Conservation (phyloP, 2,329 filamentous ascomycete genomes). For the Fusarium multiceps region DNA sequence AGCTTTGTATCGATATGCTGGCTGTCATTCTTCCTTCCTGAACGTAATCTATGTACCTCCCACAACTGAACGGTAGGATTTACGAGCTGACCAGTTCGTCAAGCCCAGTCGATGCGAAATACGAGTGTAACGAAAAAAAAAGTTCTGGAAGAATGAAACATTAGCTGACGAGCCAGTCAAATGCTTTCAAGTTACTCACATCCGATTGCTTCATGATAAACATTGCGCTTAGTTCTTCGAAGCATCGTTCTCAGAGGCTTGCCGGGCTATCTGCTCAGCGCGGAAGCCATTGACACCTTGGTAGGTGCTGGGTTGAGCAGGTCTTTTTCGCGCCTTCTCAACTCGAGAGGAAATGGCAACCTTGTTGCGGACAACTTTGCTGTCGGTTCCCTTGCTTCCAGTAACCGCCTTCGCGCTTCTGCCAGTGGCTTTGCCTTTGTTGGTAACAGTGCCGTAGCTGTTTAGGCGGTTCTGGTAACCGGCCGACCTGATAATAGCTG, state of each 20-base stretch:
- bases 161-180: not conserved
- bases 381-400: not conserved
- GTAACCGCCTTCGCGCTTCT: not conserved
- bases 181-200: not conserved
- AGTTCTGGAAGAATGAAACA: too few species aligned
- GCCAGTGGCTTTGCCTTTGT: not conserved
- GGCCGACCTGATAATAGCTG: constrained; percentile 47
- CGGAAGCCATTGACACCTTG: constrained; percentile 46
- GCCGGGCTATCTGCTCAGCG: constrained; percentile 12
- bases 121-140: not conserved
- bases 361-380: not conserved
- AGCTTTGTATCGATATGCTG: not conserved
- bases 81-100: not conserved
- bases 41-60: not conserved
- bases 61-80: not conserved
- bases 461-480: constrained; percentile 30
- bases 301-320: constrained; percentile 28
- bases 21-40: not conserved
- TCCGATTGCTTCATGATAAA: too few species aligned
- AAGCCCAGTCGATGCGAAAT: not conserved
- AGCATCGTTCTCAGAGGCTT: not conserved
- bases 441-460: constrained; percentile 35
- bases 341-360: not conserved
- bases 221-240: not conserved
- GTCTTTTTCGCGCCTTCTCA: constrained; percentile 16